A percentile compares a stretch with the other conserved stretches of the same genome.
phyloP scores from a whole-genome alignment of 129 eudicot genomes.

The Chrysanthemum seticuspe region DNA sequence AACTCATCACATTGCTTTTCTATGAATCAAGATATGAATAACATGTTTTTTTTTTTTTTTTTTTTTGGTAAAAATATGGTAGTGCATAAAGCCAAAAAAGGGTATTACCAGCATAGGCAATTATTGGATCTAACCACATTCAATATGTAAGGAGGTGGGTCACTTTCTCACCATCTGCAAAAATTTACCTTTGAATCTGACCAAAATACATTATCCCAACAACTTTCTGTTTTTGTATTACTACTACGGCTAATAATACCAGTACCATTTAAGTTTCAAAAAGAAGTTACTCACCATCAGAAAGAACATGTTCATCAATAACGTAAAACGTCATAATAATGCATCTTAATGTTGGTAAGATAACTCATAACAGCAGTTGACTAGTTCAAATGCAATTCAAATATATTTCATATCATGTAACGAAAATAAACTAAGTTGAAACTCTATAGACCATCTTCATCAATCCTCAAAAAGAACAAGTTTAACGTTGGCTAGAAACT shows the following conservation, averaged over 20 bases:
- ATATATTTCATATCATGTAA: slow-evolving; percentile 15
- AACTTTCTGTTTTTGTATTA: slow-evolving; percentile 29
- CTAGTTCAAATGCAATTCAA: slow-evolving; percentile 5
- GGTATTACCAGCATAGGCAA: neutral
- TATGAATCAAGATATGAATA: no score
- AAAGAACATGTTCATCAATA: neutral
- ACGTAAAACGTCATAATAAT: neutral
- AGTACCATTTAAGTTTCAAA: neutral
- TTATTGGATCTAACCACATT: slow-evolving; percentile 18
- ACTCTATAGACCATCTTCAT: neutral
- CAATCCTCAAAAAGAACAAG: neutral
- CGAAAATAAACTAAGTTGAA: slow-evolving; percentile 8
- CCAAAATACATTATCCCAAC: slow-evolving; percentile 24
- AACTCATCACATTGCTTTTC: no score
- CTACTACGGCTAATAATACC: neutral
- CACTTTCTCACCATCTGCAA: slow-evolving; percentile 22
- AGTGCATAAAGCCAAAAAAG: slow-evolving; percentile 10
- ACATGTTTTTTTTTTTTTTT: no score
- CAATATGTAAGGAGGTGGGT: slow-evolving; percentile 15
- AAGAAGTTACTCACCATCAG: no score
- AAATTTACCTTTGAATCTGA: slow-evolving; percentile 20
- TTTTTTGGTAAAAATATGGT: neutral
- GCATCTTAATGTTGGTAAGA: neutral
- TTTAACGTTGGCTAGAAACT: neutral
- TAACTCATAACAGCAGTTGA: neutral